These are phyloP conservation scores for Pythium dissotocum DNA, from an alignment of 352 stramenopile genomes.

Conservation along the genomic window DNA sequence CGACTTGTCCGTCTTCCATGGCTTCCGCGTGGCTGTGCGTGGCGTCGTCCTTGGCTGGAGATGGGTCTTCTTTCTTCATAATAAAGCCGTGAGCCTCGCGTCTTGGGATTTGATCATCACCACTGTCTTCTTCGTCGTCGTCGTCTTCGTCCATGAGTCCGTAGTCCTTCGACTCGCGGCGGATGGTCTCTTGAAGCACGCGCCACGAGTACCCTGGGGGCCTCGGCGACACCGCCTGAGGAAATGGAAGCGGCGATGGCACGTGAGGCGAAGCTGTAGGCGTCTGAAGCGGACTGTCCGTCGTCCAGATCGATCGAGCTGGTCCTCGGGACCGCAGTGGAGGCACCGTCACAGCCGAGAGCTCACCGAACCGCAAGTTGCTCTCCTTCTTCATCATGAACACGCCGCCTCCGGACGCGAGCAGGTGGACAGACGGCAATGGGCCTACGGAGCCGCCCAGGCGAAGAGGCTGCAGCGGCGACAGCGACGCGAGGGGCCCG, in stretches of 20 bases:
- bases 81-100: background rate
- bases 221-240: slow-evolving; percentile 18
- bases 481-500: slow-evolving; percentile 16
- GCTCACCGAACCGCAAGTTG: slow-evolving; percentile 5
- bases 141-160: slow-evolving; percentile 52
- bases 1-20: background rate
- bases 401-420: slow-evolving; percentile 3
- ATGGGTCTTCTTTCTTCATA: slow-evolving; percentile 14
- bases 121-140: slow-evolving; percentile 31
- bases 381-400: slow-evolving; percentile 19
- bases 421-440: slow-evolving; percentile 19
- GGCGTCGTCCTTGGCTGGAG: background rate
- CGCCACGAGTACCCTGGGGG: slow-evolving; percentile 75
- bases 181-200: slow-evolving; percentile 71
- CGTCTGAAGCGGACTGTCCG: background rate
- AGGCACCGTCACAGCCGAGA: slow-evolving; percentile 4
- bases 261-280: background rate
- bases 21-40: background rate
- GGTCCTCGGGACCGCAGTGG: slow-evolving; percentile 12
- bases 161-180: slow-evolving; percentile 62
- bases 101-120: slow-evolving; percentile 22
- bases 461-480: slow-evolving; percentile 25
- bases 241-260: slow-evolving; percentile 1
- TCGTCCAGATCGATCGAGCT: slow-evolving; percentile 18
- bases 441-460: slow-evolving; percentile 1